Conservation (phyloP, 1,284 basidiomycete species). For the Leccinum pachyderme region DNA sequence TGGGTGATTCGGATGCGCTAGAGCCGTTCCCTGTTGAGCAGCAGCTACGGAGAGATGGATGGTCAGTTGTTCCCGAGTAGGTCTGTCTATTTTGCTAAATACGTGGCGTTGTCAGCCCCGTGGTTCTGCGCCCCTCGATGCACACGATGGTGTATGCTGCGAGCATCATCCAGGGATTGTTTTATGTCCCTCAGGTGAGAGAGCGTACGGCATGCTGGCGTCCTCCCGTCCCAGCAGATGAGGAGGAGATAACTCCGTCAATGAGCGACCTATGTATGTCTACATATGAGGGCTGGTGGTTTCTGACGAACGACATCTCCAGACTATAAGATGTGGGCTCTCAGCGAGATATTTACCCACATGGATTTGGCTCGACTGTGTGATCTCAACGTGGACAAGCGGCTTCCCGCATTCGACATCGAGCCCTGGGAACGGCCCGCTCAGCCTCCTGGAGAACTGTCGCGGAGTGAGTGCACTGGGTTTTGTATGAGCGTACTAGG, state of each 20-base stretch:
- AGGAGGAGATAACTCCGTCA: slow-evolving; percentile 25
- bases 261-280: slow-evolving; percentile 37
- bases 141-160: slow-evolving; percentile 54
- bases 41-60: slow-evolving; percentile 52
- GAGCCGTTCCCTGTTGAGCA: slow-evolving; percentile 46
- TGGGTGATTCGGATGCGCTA: slow-evolving; percentile 32
- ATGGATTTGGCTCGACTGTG: slow-evolving; percentile 51
- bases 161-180: slow-evolving; percentile 61
- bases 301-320: background rate
- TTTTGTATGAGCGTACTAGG: background rate
- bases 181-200: slow-evolving; percentile 66
- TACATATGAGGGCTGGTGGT: background rate
- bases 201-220: slow-evolving; percentile 48
- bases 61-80: slow-evolving; percentile 41
- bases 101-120: slow-evolving; percentile 44
- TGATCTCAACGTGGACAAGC: slow-evolving; percentile 42
- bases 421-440: slow-evolving; percentile 34
- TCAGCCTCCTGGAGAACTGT: slow-evolving; percentile 40
- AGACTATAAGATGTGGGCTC: slow-evolving; percentile 48
- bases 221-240: slow-evolving; percentile 31
- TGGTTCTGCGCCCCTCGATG: slow-evolving; percentile 59
- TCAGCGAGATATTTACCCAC: slow-evolving; percentile 62
- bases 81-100: background rate
- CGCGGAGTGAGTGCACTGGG: slow-evolving; percentile 33
- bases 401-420: slow-evolving; percentile 35